These are phyloP conservation scores for Bipolaris victoriae DNA, from an alignment of 2,329 filamentous ascomycete species.

Conservation along the genomic window DNA sequence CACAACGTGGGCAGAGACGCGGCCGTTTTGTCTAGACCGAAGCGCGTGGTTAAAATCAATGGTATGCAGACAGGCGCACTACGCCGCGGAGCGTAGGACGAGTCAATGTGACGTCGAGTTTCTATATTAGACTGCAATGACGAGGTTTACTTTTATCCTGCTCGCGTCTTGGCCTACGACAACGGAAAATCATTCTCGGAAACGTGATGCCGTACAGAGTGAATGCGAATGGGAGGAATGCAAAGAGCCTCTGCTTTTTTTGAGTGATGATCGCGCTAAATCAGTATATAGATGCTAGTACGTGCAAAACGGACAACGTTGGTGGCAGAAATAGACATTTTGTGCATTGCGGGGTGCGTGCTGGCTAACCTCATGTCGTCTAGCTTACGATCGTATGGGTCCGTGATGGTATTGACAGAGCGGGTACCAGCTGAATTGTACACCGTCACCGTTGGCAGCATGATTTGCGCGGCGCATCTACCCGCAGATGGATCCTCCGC, in stretches of 20 bases:
- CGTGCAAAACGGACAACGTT: no score
- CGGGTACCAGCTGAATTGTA: constrained; percentile 4
- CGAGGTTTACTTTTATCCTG: constrained; percentile 1
- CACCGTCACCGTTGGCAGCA: constrained; percentile 7
- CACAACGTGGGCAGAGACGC: not conserved
- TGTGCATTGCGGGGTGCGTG: constrained; percentile 10
- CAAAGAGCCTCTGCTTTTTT: not conserved
- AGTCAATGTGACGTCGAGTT: constrained; percentile 27
- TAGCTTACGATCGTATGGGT: constrained; percentile 11
- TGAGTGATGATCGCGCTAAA: not conserved
- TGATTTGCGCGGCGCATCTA: constrained; percentile 2
- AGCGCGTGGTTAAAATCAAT: not conserved
- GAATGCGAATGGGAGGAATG: not conserved
- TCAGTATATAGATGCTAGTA: not conserved
- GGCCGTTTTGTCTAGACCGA: not conserved
- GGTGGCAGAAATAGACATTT: not conserved
- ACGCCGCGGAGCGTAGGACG: constrained; percentile 14
- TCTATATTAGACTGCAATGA: constrained; percentile 3
- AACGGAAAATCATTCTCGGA: not conserved
- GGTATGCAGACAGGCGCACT: not conserved
- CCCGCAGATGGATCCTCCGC: constrained; percentile 1
- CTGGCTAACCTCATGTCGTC: constrained; percentile 4
- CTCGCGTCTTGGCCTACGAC: constrained; percentile 2
- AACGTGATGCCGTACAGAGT: not conserved
- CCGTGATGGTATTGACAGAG: constrained; percentile 6